Percentiles rank a stretch among this genome's conserved stretches.
Evolutionary conservation across 2,329 filamentous ascomycete species (phyloP).

Genomic region (Colletotrichum sidae): DNA sequence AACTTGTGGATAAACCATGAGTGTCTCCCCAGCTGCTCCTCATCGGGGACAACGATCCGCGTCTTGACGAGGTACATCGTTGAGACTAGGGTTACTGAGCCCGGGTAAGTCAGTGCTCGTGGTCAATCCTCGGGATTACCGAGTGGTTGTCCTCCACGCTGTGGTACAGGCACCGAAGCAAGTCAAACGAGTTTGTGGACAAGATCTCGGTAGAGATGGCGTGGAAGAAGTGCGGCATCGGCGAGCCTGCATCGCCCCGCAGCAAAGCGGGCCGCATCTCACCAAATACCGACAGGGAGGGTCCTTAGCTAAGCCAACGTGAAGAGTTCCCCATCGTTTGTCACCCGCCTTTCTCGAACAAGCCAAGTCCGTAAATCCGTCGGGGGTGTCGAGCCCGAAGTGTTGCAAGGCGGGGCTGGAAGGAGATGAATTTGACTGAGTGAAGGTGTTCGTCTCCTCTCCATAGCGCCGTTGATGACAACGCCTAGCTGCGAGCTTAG

Average conservation of each 20-base stretch:
- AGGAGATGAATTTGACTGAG: neutral
- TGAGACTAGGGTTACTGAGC: too few species aligned
- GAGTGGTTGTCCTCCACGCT: too few species aligned
- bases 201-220: too few species aligned
- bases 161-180: too few species aligned
- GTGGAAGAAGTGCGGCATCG: slow-evolving; percentile 5
- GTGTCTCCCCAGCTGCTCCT: too few species aligned
- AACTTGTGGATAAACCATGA: too few species aligned
- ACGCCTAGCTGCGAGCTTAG: slow-evolving; percentile 25
- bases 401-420: too few species aligned
- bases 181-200: too few species aligned
- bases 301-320: slow-evolving; percentile 32
- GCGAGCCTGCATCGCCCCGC: slow-evolving; percentile 3
- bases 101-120: too few species aligned
- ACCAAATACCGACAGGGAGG: slow-evolving; percentile 15
- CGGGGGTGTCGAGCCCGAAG: neutral
- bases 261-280: slow-evolving; percentile 30
- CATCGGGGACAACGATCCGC: too few species aligned
- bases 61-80: too few species aligned
- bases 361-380: neutral
- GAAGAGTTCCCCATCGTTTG: neutral
- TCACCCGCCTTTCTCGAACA: neutral
- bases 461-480: neutral
- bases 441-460: neutral
- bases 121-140: too few species aligned